Evolutionary conservation across 2,329 filamentous ascomycete species (phyloP).

Genomic region (Sordariomycetes sp.): DNA sequence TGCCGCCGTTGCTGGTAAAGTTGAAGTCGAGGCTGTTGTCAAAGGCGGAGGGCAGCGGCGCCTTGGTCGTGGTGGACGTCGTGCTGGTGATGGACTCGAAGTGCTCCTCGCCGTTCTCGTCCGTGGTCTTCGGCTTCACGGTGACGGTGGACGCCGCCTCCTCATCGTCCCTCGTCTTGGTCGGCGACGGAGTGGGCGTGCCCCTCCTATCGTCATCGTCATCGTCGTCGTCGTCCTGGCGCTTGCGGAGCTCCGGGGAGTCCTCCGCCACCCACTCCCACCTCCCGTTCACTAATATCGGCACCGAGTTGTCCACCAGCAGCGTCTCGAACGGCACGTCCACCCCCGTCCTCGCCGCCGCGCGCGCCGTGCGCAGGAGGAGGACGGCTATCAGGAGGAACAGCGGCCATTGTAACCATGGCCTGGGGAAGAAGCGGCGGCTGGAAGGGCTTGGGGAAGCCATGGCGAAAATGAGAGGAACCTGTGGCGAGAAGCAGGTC

Average conservation of each 20-base stretch:
- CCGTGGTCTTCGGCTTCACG: constrained; percentile 6
- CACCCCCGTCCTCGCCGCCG: constrained; percentile 2
- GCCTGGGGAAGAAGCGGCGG: background rate
- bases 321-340: background rate
- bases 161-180: background rate
- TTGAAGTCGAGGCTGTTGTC: constrained; percentile 54
- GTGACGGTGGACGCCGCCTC: constrained; percentile 3
- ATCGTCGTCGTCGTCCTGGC: constrained; percentile 13
- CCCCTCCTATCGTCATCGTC: background rate
- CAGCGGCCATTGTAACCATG: background rate
- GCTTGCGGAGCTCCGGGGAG: constrained; percentile 11
- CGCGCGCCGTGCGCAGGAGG: constrained; percentile 1
- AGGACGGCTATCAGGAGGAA: background rate
- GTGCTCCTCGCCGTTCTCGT: background rate
- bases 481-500: background rate
- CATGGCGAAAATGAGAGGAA: background rate
- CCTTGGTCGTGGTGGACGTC: constrained; percentile 15
- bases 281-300: constrained; percentile 9
- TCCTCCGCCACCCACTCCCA: constrained; percentile 10
- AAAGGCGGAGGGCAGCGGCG: constrained; percentile 52
- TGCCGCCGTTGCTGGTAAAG: constrained; percentile 40
- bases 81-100: constrained; percentile 11
- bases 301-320: constrained; percentile 9
- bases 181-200: background rate
- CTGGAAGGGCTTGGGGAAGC: background rate